phyloP scores from a whole-genome alignment of 371 early-diverging fungal species.

The Fennellomyces sp. region DNA sequence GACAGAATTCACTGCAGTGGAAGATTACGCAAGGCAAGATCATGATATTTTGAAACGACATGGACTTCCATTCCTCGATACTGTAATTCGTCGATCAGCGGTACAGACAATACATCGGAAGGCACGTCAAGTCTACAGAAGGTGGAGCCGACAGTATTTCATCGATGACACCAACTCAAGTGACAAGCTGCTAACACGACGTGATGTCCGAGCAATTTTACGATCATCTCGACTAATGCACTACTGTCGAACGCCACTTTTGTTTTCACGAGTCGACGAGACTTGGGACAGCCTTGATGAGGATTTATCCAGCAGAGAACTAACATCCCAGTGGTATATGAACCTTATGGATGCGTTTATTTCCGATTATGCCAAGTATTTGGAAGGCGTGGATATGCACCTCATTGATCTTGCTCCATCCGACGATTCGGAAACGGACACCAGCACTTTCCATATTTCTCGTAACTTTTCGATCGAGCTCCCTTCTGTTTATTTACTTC shows the following conservation, averaged over 20 bases:
- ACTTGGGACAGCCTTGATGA: conserved; percentile 30
- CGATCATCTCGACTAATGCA: conserved; percentile 65
- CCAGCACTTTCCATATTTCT: conserved; percentile 17
- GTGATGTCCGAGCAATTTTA: conserved; percentile 59
- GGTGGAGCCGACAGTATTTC: conserved; percentile 45
- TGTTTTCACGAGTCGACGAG: conserved; percentile 55
- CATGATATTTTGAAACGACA: conserved; percentile 61
- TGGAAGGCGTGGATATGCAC: conserved; percentile 70
- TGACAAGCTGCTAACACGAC: conserved; percentile 43
- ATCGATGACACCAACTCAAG: conserved; percentile 23
- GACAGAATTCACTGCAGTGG: not conserved
- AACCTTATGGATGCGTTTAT: conserved; percentile 58
- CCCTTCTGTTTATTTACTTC: conserved; percentile 65
- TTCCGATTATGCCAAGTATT: conserved; percentile 64
- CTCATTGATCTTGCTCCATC: conserved; percentile 50
- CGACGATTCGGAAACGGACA: conserved; percentile 14
- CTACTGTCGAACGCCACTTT: conserved; percentile 66
- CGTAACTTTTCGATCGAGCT: conserved; percentile 36
- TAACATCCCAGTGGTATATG: conserved; percentile 55
- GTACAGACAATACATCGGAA: conserved; percentile 59
- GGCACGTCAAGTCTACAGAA: conserved; percentile 57
- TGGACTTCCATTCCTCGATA: conserved; percentile 60
- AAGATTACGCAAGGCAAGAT: conserved; percentile 13
- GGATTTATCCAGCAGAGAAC: conserved; percentile 11
- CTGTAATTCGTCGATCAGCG: conserved; percentile 48